Conservation (phyloP, 345 rosid genomes). For the Salix arbutifolia region DNA sequence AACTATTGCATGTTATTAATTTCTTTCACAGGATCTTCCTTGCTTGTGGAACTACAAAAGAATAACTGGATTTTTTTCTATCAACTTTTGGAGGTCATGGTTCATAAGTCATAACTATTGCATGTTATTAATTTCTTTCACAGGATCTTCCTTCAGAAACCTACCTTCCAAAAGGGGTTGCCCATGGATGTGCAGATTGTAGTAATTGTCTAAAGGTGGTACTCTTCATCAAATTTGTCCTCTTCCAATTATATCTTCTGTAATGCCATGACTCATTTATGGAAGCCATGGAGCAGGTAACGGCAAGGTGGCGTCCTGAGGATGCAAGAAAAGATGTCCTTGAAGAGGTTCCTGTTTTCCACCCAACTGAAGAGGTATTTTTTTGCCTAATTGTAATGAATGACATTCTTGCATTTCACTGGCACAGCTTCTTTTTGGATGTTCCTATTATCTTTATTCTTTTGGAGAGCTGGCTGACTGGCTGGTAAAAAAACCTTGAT, state of each 20-base stretch:
- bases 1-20: background rate
- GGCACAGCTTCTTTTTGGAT: constrained; percentile 11
- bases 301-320: constrained; percentile 28
- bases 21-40: constrained; percentile 21
- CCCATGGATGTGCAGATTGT: constrained; percentile 23
- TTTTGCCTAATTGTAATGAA: constrained; percentile 13
- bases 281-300: constrained; percentile 37
- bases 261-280: background rate
- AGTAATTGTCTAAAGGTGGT: constrained; percentile 30
- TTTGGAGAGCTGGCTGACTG: constrained; percentile 1
- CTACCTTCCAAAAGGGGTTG: constrained; percentile 24
- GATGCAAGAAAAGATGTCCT: constrained; percentile 33
- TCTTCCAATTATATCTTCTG: background rate
- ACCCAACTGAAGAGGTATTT: constrained; percentile 62
- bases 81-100: background rate
- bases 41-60: background rate
- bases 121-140: background rate
- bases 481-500: constrained; percentile 3
- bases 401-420: constrained; percentile 11
- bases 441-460: constrained; percentile 15
- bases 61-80: background rate
- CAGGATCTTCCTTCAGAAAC: constrained; percentile 24
- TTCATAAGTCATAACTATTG: no score
- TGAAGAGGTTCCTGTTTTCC: constrained; percentile 58
- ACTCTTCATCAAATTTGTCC: background rate